These are phyloP conservation scores for Ophiostoma angusticollis DNA, from an alignment of 2,329 filamentous ascomycete species.

Conservation along the genomic window DNA sequence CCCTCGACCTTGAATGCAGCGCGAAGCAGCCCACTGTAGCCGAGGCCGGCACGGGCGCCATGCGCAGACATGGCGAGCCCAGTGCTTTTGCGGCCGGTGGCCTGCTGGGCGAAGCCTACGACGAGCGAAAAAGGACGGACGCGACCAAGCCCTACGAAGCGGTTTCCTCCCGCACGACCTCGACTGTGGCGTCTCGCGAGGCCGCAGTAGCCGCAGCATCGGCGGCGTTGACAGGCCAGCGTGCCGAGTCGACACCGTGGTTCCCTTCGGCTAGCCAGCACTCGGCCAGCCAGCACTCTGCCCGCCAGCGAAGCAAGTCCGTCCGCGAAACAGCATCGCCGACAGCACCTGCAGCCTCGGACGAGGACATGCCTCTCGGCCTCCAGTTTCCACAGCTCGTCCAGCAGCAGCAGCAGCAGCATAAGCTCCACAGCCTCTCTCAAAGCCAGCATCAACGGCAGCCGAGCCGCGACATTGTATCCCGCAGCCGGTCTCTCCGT, in stretches of 20 bases:
- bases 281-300: conserved; percentile 10
- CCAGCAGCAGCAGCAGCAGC: conserved; percentile 12
- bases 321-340: conserved; percentile 3
- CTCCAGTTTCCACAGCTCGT: conserved; percentile 8
- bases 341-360: conserved; percentile 8
- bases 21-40: too few relatives aligned
- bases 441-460: neutral
- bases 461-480: too few relatives aligned
- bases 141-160: conserved; percentile 8
- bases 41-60: neutral
- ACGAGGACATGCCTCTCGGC: conserved; percentile 9
- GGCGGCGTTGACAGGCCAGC: neutral
- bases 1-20: conserved; percentile 54
- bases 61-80: conserved; percentile 1
- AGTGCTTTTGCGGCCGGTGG: conserved; percentile 37
- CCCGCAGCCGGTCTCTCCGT: conserved; percentile 5
- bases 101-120: conserved; percentile 37
- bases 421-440: conserved; percentile 33
- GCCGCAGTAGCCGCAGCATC: neutral
- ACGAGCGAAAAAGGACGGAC: conserved; percentile 31
- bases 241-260: conserved; percentile 19
- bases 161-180: too few relatives aligned
- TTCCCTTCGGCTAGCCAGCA: conserved; percentile 26
- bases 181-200: too few relatives aligned
- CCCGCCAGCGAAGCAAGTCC: conserved; percentile 8